Evolutionary conservation across 2,329 filamentous ascomycete species (phyloP), one percentile per base, ranked within the genome.

Genomic region (Cladobotryum mycophilum): DNA sequence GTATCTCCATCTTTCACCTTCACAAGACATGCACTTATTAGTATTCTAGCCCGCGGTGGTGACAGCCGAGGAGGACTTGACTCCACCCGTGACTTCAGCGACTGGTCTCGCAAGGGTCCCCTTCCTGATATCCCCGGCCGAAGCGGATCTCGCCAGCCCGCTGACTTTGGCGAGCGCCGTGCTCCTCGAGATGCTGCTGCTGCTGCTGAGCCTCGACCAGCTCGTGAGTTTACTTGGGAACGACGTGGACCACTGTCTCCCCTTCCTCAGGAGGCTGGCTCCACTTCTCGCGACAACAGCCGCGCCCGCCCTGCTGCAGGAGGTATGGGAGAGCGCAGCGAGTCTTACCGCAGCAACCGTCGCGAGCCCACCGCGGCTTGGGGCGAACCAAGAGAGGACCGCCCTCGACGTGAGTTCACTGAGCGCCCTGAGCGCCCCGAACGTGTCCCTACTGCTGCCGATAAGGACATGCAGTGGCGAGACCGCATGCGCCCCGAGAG

Each of bases 71-170:
- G 61, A 55, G 25, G 25, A 30, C 9, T 30, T 30, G 90, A 95
- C 48, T 74, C 72, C 55, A 79, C 78, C 55, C 86, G 91, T 61
- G 90, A 95, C 60, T 79, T 96, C 61, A 82, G 81, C 60, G 89
- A 93, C 72, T 97, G 93, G 92, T 88, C 87, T 61, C 88, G 93
- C 67, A 93, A 91, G 71, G 93, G 93, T 12, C 92, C 92, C 56
- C 81, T 95, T 49, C 84, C 88, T 55, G 87, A 90, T 60, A 72
- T 87, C 30, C 84, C 86, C 43, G 70, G 73, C 49, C 72, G 78
- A 49, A 70, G 71, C 49, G 65, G 64, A 22, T 4, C 18, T 44
- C 68, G 81, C 51, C 71, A 74, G 51, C 57, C 59, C 44, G 71
- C 78, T 42, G 77, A 78, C 52, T 80, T 79, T 61, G 75, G 70